A percentile compares a stretch with the other conserved stretches of the same genome.
These are phyloP conservation scores for Ustilago trichophora DNA, from an alignment of 1,284 basidiomycete genomes.

Conservation along the genomic window DNA sequence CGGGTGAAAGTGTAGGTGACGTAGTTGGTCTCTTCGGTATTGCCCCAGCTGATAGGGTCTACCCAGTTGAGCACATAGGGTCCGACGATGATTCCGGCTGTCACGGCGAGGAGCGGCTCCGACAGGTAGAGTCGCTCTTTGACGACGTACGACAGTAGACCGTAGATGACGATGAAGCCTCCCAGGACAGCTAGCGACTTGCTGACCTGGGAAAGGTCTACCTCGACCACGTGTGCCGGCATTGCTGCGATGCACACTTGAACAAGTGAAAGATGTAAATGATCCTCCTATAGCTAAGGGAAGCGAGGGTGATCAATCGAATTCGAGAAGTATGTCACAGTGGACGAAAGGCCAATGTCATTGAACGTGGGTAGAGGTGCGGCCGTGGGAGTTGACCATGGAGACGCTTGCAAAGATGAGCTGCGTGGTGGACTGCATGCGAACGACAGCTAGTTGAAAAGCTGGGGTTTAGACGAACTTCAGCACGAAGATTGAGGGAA, in stretches of 20 bases:
- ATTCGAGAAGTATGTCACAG: constrained; percentile 19
- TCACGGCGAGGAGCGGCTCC: constrained; percentile 63
- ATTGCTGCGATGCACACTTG: constrained; percentile 1
- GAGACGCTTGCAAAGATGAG: constrained; percentile 9
- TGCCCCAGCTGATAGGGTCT: constrained; percentile 58
- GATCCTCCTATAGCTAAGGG: too few species aligned
- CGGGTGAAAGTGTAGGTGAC: constrained; percentile 67
- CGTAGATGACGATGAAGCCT: constrained; percentile 63
- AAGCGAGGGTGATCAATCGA: constrained; percentile 20
- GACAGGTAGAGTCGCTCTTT: constrained; percentile 63
- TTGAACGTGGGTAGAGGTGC: constrained; percentile 28
- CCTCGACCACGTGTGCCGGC: constrained; percentile 50
- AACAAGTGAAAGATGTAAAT: too few species aligned
- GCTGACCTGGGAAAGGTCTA: constrained; percentile 58
- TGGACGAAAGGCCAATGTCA: constrained; percentile 35
- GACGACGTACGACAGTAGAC: constrained; percentile 61
- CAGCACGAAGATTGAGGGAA: too few species aligned
- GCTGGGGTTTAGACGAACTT: too few species aligned
- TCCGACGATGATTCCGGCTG: constrained; percentile 60
- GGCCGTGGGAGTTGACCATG: constrained; percentile 23
- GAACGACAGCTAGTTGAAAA: constrained; percentile 10
- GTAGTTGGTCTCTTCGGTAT: constrained; percentile 44
- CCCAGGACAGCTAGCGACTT: constrained; percentile 61
- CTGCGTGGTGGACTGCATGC: constrained; percentile 28
- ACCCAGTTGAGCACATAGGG: constrained; percentile 64